Percentiles rank a stretch among this genome's conserved stretches.
phyloP scores from a whole-genome alignment of 169 alveolate species.

The Sarcocystis neurona region DNA sequence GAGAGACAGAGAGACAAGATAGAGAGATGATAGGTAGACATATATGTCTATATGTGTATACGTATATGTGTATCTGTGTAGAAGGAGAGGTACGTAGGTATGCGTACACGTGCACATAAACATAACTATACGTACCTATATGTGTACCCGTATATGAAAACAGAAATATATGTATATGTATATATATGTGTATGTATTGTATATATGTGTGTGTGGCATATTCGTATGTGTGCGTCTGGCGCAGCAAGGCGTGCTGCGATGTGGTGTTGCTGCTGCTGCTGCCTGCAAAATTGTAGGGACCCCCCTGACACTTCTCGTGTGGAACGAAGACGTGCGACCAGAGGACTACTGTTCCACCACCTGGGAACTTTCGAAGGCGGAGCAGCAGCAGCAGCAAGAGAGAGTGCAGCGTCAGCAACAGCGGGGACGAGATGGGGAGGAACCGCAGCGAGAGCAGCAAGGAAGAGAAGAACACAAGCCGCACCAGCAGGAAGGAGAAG shows the following conservation, averaged over 20 bases:
- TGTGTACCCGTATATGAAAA: neutral
- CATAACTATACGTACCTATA: neutral
- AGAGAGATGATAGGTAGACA: neutral
- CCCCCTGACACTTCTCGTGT: slow-evolving; percentile 72
- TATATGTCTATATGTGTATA: neutral
- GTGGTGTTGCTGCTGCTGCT: too few relatives aligned
- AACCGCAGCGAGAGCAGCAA: too few relatives aligned
- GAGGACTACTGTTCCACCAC: slow-evolving; percentile 68
- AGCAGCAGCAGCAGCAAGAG: too few relatives aligned
- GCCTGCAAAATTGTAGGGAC: slow-evolving; percentile 72
- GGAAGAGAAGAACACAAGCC: too few relatives aligned
- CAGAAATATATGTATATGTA: neutral
- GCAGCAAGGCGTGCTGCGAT: too few relatives aligned
- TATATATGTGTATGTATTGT: neutral
- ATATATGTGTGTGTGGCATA: neutral
- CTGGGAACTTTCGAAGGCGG: neutral
- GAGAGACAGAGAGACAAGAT: slow-evolving; percentile 9
- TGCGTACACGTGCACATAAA: too few relatives aligned
- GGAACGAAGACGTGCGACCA: slow-evolving; percentile 71
- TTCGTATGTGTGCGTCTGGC: too few relatives aligned
- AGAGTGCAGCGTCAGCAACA: too few relatives aligned
- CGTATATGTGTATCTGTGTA: neutral
- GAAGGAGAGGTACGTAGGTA: neutral
- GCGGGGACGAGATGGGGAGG: too few relatives aligned
- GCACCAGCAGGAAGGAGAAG: too few relatives aligned